These are phyloP conservation scores for Kodamaea nitidulidarum DNA, from an alignment of 805 yeast species.

Conservation along the genomic window DNA sequence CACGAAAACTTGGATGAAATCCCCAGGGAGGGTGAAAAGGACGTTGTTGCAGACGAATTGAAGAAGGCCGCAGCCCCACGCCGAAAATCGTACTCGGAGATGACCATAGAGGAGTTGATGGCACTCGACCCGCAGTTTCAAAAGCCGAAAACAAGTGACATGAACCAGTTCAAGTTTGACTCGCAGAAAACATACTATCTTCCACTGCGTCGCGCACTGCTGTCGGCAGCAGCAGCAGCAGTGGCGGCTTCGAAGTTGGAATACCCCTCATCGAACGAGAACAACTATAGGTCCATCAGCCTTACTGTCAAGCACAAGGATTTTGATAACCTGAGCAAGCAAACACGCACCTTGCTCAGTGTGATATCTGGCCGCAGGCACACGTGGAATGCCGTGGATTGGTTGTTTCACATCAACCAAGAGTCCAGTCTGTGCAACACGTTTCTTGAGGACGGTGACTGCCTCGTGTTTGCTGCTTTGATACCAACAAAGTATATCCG, in stretches of 20 bases:
- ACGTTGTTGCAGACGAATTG: constrained; percentile 2
- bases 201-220: constrained; percentile 8
- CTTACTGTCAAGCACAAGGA: constrained; percentile 43
- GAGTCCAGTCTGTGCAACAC: not conserved
- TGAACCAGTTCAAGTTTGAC: constrained; percentile 45
- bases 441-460: constrained; percentile 37
- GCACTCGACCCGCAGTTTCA: constrained; percentile 51
- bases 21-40: constrained; percentile 1
- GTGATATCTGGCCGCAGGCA: constrained; percentile 39
- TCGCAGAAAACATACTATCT: constrained; percentile 26
- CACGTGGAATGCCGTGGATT: constrained; percentile 42
- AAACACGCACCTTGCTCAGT: constrained; percentile 32
- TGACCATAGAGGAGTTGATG: constrained; percentile 52
- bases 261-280: constrained; percentile 32
- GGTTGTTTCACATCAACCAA: constrained; percentile 24
- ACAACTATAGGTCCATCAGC: constrained; percentile 35
- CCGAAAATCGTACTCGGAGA: constrained; percentile 45
- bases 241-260: constrained; percentile 6
- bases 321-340: constrained; percentile 16
- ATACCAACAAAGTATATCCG: constrained; percentile 25
- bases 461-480: constrained; percentile 33
- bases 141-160: constrained; percentile 35
- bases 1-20: constrained; percentile 18
- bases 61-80: constrained; percentile 14
- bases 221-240: constrained; percentile 5